A percentile compares a stretch with the other conserved stretches of the same genome.
Conservation (phyloP, 345 rosid genomes). For the Trapa incisa region DNA sequence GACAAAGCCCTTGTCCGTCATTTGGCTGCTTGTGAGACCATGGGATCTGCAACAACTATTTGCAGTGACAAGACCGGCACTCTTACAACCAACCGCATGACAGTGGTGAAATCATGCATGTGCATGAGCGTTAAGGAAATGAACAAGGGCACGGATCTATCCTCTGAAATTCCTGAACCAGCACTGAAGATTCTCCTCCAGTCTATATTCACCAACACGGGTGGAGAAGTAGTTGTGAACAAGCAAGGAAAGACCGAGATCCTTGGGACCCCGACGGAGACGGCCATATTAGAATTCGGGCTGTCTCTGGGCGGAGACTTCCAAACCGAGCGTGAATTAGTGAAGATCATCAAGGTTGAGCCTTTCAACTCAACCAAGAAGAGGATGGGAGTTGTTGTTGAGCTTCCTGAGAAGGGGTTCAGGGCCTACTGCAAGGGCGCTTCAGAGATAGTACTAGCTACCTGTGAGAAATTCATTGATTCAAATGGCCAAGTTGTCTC, state of each 20-base stretch:
- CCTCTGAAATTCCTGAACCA: constrained; percentile 50
- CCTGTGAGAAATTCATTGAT: constrained; percentile 62
- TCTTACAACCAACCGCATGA: constrained; percentile 83
- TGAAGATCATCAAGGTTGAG: constrained; percentile 58
- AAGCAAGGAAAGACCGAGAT: constrained; percentile 61
- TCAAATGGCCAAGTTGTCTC: constrained; percentile 61
- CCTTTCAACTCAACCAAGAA: constrained; percentile 92
- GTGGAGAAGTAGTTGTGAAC: constrained; percentile 70
- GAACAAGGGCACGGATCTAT: constrained; percentile 17
- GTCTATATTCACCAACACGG: constrained; percentile 79
- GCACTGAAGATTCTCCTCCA: constrained; percentile 48
- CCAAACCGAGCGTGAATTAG: constrained; percentile 43
- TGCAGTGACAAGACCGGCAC: constrained; percentile 96
- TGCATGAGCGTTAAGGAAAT: constrained; percentile 53
- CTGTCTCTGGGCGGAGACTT: constrained; percentile 74
- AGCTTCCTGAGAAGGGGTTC: constrained; percentile 51
- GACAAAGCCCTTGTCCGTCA: constrained; percentile 90
- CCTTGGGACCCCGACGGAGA: constrained; percentile 80
- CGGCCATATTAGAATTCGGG: constrained; percentile 71
- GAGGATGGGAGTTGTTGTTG: constrained; percentile 74
- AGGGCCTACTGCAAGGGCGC: constrained; percentile 86
- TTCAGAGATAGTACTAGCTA: constrained; percentile 79
- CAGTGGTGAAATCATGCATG: constrained; percentile 80
- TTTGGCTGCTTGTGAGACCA: constrained; percentile 90
- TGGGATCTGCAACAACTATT: constrained; percentile 93